phyloP scores from a whole-genome alignment of 306 rosid genomes.

The Citrullus amarus region DNA sequence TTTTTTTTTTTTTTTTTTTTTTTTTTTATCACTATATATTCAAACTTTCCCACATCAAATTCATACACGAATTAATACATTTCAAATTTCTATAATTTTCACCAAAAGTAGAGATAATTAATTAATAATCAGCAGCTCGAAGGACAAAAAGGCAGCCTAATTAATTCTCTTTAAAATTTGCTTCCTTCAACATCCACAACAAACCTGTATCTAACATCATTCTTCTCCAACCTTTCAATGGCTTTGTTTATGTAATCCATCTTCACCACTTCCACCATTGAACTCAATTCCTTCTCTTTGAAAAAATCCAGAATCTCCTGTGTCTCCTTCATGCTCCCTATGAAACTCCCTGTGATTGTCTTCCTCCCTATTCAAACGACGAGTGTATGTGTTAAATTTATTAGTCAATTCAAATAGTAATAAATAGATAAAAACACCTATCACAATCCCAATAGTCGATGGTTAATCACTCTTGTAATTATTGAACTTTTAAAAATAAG shows the following conservation, averaged over 20 bases:
- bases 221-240: constrained; percentile 75
- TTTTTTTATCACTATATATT: neutral
- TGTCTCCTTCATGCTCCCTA: constrained; percentile 37
- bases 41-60: neutral
- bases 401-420: too few species aligned
- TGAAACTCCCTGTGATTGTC: constrained; percentile 30
- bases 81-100: neutral
- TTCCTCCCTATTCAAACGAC: constrained; percentile 15
- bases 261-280: constrained; percentile 57
- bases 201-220: constrained; percentile 82
- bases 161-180: constrained; percentile 11
- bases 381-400: too few species aligned
- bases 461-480: too few species aligned
- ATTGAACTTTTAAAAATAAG: too few species aligned
- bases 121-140: too few species aligned
- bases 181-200: constrained; percentile 82
- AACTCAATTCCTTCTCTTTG: constrained; percentile 43
- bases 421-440: too few species aligned
- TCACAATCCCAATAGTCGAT: too few species aligned
- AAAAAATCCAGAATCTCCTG: constrained; percentile 22
- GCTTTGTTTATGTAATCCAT: constrained; percentile 77
- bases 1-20: too few species aligned
- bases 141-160: too few species aligned
- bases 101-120: neutral
- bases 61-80: neutral